phyloP scores from a whole-genome alignment of 768 basidiomycete genomes.

The Russula dissimulans region DNA sequence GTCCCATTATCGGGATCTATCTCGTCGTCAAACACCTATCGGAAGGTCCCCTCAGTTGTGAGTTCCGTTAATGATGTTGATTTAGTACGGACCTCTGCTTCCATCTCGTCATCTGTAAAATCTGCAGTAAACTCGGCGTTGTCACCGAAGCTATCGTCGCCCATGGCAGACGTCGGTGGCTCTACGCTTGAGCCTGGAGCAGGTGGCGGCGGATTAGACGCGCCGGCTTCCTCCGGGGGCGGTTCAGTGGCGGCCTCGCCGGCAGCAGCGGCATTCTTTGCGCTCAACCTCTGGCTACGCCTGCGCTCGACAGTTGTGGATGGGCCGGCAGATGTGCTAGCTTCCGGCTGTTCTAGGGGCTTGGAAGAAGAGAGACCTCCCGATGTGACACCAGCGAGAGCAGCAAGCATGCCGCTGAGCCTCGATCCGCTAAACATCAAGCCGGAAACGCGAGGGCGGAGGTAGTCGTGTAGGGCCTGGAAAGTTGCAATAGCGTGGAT shows the following conservation, averaged over 20 bases:
- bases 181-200: constrained; percentile 19
- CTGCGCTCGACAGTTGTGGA: constrained; percentile 41
- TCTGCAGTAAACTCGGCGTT: constrained; percentile 63
- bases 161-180: constrained; percentile 25
- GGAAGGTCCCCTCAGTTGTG: not conserved
- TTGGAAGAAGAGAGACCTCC: constrained; percentile 21
- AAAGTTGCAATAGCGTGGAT: constrained; percentile 98
- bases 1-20: constrained; percentile 62
- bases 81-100: constrained; percentile 48
- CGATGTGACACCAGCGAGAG: constrained; percentile 51
- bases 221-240: constrained; percentile 12
- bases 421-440: constrained; percentile 52
- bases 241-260: constrained; percentile 15
- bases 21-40: constrained; percentile 76
- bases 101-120: constrained; percentile 78
- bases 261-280: constrained; percentile 39
- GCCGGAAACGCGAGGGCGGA: constrained; percentile 82
- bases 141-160: constrained; percentile 40
- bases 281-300: constrained; percentile 77
- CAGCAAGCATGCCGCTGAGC: constrained; percentile 85
- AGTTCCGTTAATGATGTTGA: not conserved
- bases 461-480: constrained; percentile 93
- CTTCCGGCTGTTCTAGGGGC: constrained; percentile 17
- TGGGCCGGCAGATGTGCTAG: constrained; percentile 16
- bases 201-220: constrained; percentile 9